Conservation (phyloP, 2,329 filamentous ascomycete genomes). For the Pseudogymnoascus sp. region DNA sequence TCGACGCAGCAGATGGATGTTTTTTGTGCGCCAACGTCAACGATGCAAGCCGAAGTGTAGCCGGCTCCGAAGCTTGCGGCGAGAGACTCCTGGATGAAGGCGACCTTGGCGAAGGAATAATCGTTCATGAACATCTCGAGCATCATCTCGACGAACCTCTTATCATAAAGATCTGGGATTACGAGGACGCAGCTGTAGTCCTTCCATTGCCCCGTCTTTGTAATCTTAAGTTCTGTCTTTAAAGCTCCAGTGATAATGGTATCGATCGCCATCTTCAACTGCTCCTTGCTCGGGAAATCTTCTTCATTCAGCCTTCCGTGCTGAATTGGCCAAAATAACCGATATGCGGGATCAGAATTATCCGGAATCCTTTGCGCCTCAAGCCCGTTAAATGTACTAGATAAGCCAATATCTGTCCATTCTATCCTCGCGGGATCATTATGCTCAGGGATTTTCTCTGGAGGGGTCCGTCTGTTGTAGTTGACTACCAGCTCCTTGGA, state of each 20-base stretch:
- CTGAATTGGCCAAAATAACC: slow-evolving; percentile 85
- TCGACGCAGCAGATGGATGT: slow-evolving; percentile 96
- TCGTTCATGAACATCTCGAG: slow-evolving; percentile 81
- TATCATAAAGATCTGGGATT: slow-evolving; percentile 94
- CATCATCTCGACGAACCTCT: slow-evolving; percentile 78
- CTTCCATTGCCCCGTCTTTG: slow-evolving; percentile 70
- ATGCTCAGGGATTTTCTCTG: slow-evolving; percentile 85
- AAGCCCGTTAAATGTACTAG: slow-evolving; percentile 69
- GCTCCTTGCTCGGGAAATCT: slow-evolving; percentile 73
- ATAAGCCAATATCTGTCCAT: slow-evolving; percentile 74
- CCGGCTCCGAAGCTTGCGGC: slow-evolving; percentile 92
- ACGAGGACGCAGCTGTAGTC: slow-evolving; percentile 97
- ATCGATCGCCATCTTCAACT: slow-evolving; percentile 81
- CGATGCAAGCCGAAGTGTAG: slow-evolving; percentile 87
- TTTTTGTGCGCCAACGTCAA: slow-evolving; percentile 95
- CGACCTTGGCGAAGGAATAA: slow-evolving; percentile 82
- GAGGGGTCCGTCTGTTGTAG: slow-evolving; percentile 77
- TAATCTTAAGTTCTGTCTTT: slow-evolving; percentile 73
- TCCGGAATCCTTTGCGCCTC: slow-evolving; percentile 83
- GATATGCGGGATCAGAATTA: slow-evolving; percentile 80
- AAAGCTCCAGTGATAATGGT: slow-evolving; percentile 81
- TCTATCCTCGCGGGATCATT: slow-evolving; percentile 92
- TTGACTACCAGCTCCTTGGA: slow-evolving; percentile 94
- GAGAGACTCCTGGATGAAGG: slow-evolving; percentile 93
- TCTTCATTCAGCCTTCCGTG: slow-evolving; percentile 84